Evolutionary conservation across 1,139 yeast genomes (phyloP), one percentile per base, ranked within the genome.

Genomic region (Yamadazyma kanchanaburiensis): DNA sequence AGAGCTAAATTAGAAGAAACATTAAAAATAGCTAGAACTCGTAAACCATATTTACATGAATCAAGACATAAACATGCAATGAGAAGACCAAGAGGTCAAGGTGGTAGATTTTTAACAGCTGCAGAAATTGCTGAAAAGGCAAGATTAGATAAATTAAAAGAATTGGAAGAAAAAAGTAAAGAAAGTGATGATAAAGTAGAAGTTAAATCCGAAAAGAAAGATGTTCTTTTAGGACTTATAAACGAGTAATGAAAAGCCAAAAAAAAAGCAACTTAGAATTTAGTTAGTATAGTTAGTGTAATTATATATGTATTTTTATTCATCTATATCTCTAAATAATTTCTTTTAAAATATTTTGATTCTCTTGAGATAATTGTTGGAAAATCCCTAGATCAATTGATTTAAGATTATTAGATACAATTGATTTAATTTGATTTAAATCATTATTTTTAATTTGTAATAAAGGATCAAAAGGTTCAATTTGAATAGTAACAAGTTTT

Each of bases 11-110:
- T 91, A 31, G 98, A 91, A 51, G 97, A 91, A 49, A 76, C 80
- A 28, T 70, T 91, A 40, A 83, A 86, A 51, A 85, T 85, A 7
- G 94, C 94, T 15, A 73, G 96, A 41, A 94, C 94, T 6, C 75
- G 97, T 43, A 83, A 84, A 51, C 98, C 98, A 3, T 94, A 94
- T 54, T 61, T 94, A 32, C 99, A 94, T 55, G 98, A 94, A 58
- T 87, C 96, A 12, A 75, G 99, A 48, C 99, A 94, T 58, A 91
- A 91, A 55, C 99, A 94, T 57, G 99, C 99, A 13, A 91, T 94
- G 98, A 74, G 98, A 53, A 76, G 99, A 56, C 98, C 98, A 11
- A 76, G 99, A 48, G 99, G 99, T 17, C 97, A 91, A 59, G 98
- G 98, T 18, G 99, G 99, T 3, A 68, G 98, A 38, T 94, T 94